phyloP scores from a whole-genome alignment of 2,329 filamentous ascomycete species.

The Colletotrichum sp. region DNA sequence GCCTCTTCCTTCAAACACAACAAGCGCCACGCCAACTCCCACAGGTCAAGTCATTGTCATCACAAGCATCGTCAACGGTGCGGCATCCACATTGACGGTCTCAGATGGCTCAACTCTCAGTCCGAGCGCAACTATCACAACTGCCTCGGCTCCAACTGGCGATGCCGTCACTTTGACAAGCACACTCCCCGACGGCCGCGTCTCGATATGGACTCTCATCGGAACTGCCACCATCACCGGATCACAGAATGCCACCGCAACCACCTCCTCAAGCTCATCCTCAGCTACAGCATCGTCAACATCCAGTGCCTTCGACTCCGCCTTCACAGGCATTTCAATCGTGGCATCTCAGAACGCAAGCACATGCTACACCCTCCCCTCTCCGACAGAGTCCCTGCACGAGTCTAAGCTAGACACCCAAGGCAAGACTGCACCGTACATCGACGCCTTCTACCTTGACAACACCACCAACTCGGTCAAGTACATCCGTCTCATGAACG shows the following conservation, averaged over 20 bases:
- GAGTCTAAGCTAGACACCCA: slow-evolving; percentile 35
- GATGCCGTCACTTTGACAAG: neutral
- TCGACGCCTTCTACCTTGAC: slow-evolving; percentile 41
- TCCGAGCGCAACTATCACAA: neutral
- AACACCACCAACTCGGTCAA: slow-evolving; percentile 34
- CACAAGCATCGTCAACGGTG: neutral
- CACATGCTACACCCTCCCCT: slow-evolving; percentile 10
- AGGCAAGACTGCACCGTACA: slow-evolving; percentile 34
- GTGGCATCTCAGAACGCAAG: neutral
- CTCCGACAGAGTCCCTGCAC: slow-evolving; percentile 9
- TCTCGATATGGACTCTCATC: neutral
- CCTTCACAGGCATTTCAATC: slow-evolving; percentile 14
- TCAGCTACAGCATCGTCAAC: neutral
- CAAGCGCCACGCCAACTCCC: neutral
- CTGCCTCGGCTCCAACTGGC: neutral
- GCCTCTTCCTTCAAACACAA: neutral
- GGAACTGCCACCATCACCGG: neutral
- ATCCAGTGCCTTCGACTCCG: neutral
- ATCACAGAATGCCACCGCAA: neutral
- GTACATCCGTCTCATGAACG: slow-evolving; percentile 34
- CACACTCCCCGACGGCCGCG: neutral
- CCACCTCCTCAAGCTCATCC: neutral
- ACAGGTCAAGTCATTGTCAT: neutral
- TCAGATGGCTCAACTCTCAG: neutral
- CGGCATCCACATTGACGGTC: neutral